phyloP scores from a whole-genome alignment of 2,329 filamentous ascomycete genomes.

The Colletotrichum sansevieriae region DNA sequence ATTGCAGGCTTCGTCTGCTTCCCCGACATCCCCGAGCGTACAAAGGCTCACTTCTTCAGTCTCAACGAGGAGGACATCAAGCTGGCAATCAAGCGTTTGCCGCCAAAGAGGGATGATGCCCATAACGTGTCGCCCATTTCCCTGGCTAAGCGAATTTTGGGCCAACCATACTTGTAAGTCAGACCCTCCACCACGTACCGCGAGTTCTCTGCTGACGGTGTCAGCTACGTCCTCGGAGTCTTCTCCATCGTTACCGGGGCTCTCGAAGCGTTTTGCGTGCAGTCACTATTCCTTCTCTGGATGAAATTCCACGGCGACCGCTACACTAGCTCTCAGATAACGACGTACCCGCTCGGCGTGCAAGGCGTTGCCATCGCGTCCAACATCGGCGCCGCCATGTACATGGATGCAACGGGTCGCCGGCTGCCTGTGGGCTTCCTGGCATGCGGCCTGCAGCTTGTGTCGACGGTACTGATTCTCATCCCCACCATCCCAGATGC shows the following conservation, averaged over 20 bases:
- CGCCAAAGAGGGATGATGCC: constrained; percentile 49
- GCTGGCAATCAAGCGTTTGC: constrained; percentile 48
- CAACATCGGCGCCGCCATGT: constrained; percentile 51
- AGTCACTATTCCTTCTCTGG: constrained; percentile 47
- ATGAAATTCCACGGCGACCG: constrained; percentile 44
- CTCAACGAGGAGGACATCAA: constrained; percentile 44
- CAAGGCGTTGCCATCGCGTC: constrained; percentile 54
- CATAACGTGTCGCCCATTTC: constrained; percentile 50
- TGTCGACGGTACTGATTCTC: constrained; percentile 50
- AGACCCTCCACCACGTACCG: rapidly evolving
- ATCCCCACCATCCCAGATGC: constrained; percentile 49
- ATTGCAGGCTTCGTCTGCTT: constrained; percentile 64
- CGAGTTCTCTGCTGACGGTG: background rate
- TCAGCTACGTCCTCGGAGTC: constrained; percentile 54
- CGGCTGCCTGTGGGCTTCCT: constrained; percentile 52
- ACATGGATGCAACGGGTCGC: constrained; percentile 51
- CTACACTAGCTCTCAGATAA: constrained; percentile 49
- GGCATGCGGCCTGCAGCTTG: constrained; percentile 50
- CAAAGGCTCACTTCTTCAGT: constrained; percentile 52
- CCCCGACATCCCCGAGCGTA: constrained; percentile 60
- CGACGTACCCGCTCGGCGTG: constrained; percentile 53
- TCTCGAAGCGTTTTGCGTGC: constrained; percentile 49
- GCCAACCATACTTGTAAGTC: constrained; percentile 48
- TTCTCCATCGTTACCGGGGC: constrained; percentile 53
- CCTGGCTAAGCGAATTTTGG: constrained; percentile 47